Evolutionary conservation across 2,329 filamentous ascomycete genomes (phyloP).

Genomic region (Sporothrix sp.): DNA sequence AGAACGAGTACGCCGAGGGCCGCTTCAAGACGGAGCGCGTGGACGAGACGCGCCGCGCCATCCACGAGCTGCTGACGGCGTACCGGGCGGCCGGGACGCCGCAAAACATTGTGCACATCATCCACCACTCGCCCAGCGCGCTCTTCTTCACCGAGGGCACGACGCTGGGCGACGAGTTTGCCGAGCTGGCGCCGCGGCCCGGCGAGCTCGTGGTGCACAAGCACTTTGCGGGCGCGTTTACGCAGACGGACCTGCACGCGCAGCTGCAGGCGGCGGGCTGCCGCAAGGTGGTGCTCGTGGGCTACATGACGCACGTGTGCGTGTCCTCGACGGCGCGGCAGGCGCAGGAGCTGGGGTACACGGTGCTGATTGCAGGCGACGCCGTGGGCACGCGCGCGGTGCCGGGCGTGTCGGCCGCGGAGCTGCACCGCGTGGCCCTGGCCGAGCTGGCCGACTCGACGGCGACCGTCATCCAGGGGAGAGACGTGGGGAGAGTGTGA

Average conservation of each 20-base stretch:
- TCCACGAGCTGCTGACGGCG: slow-evolving; percentile 45
- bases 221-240: slow-evolving; percentile 48
- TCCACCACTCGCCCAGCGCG: slow-evolving; percentile 49
- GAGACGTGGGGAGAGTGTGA: slow-evolving; percentile 18
- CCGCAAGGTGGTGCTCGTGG: slow-evolving; percentile 52
- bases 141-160: slow-evolving; percentile 54
- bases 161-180: slow-evolving; percentile 48
- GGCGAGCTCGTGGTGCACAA: slow-evolving; percentile 51
- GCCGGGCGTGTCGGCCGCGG: slow-evolving; percentile 47
- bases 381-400: slow-evolving; percentile 58
- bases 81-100: slow-evolving; percentile 44
- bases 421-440: slow-evolving; percentile 41
- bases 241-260: slow-evolving; percentile 48
- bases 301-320: slow-evolving; percentile 58
- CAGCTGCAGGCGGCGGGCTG: slow-evolving; percentile 39
- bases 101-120: slow-evolving; percentile 45
- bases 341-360: slow-evolving; percentile 50
- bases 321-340: slow-evolving; percentile 54
- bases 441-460: slow-evolving; percentile 54
- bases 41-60: slow-evolving; percentile 42
- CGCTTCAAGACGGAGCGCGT: slow-evolving; percentile 47
- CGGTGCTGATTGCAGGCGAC: slow-evolving; percentile 52
- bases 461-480: slow-evolving; percentile 43
- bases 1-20: slow-evolving; percentile 58
- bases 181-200: slow-evolving; percentile 43